Base-by-base conservation (phyloP, 345 rosid genomes). In the Mercurialis annua region DNA sequence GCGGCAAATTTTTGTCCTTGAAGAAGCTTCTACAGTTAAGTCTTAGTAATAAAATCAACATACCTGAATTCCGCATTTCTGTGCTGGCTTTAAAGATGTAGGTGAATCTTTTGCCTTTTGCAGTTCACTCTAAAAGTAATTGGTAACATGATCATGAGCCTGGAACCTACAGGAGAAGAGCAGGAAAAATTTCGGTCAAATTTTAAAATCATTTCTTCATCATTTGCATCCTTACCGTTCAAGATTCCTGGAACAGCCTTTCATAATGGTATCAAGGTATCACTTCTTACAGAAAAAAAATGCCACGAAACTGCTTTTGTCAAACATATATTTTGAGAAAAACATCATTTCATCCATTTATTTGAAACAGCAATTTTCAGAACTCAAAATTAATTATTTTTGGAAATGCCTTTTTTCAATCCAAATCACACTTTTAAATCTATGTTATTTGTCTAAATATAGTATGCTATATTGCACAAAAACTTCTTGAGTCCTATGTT, bases 141-240 rank as follows among this genome's bases (percentile, higher is more conserved):
- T 18, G 90, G 92, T 43, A 81, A 85, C 81, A 85, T 87, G 88
- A 83, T 83, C 71, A 83, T 85, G 90, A 85, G 88, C 85, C 73
- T 87, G 34, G 92, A 87, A 71, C 86, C 90, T 1, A 40, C 64
- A 0, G 85, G 88, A 8, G 80, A 85, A 57, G 86, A 83, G 81
- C 90, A 82, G 66, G 88, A 85, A 51, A 82, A 79, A 77, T 83
- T 87, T 60, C 65, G 88, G 61, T 66, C 84, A 8, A 85, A 87
- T 63, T 85, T 87, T 77, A 87, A 87, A 59, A 42, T 81, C 67
- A 87, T 87, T 62, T 85, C 90, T 68, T 85, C 88, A 12, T 85
- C 81, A 21, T 87, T 87, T 46, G 83, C 92, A 47, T 83, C 92
- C 61, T 53, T 87, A 70, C 88, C 92, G 26, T 71, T 87, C 8